Evolutionary conservation across 2,329 filamentous ascomycete genomes (phyloP), one percentile per base, ranked within the genome.

Genomic region (Fusarium stilboides): DNA sequence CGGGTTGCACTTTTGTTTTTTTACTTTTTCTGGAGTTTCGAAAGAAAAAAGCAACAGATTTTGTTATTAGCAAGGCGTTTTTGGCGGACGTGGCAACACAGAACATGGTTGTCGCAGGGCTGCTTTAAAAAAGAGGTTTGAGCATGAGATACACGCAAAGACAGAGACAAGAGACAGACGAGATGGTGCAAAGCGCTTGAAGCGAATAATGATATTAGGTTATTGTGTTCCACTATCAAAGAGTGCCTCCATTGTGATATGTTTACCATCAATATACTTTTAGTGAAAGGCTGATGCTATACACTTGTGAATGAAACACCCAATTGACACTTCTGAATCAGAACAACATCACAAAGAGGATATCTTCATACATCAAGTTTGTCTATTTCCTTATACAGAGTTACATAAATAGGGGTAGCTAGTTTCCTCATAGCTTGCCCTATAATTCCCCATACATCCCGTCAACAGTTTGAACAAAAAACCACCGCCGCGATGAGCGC

Each of bases 371-470:
- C 60, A 65, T 74, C 59, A 71, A 39, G 67, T 69, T 69, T 71
- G 73, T 77, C 74, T 77, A 77, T 77, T 76, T 74, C 69, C 75
- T 75, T 73, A 74, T 77, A 77, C 74, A 77, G 56, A 76, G 68
- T 62, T 73, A 76, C 74, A 75, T 75, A 62, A 73, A 57, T 54
- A 60, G 57, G 65, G 65, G 45, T 47, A 60, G 69, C 64, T 57
- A 60, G 28, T 71, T 69, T 63, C 62, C 59, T 63, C 54, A 62
- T 59, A 64, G 61, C 64, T 47, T 55, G 58, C 58, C 71, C 52
- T 33, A 47, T 60, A 55, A 52, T 42, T 52, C 56, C 50, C 64
- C 65, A 55, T 50, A 44, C 65, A 70, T 73, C 68, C 68, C 69
- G 68, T 67, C 72, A 72, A 71, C 59, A 53, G 39, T 43, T 56